phyloP scores from a whole-genome alignment of 2,329 filamentous ascomycete species.

The Bipolaris gigantea region DNA sequence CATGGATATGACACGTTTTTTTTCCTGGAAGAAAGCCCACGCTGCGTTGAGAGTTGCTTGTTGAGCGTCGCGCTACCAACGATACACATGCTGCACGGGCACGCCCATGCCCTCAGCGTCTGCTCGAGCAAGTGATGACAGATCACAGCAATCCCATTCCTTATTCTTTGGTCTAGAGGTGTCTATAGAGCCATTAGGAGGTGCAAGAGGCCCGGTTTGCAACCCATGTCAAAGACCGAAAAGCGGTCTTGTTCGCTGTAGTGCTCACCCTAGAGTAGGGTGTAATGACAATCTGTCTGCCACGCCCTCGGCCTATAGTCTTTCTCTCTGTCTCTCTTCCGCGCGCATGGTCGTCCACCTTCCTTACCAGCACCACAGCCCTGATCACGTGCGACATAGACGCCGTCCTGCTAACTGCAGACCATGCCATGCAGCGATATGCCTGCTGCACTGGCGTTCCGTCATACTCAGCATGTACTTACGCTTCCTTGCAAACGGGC shows the following conservation, averaged over 20 bases:
- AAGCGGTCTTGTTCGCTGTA: conserved; percentile 3
- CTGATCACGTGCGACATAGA: neutral
- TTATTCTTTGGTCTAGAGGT: conserved; percentile 10
- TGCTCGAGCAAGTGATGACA: conserved; percentile 3
- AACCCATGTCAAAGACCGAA: neutral
- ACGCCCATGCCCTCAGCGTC: neutral
- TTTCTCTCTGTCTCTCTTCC: neutral
- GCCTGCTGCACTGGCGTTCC: conserved; percentile 6
- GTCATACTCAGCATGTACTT: conserved; percentile 16
- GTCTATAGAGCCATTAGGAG: neutral
- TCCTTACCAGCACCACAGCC: neutral
- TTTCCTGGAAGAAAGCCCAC: neutral
- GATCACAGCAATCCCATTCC: neutral
- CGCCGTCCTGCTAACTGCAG: conserved; percentile 5
- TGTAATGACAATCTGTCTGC: conserved; percentile 6
- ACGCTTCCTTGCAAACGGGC: conserved; percentile 14
- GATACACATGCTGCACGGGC: neutral
- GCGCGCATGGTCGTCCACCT: neutral
- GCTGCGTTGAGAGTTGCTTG: neutral
- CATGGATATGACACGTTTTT: conserved; percentile 2
- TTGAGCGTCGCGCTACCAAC: conserved; percentile 2
- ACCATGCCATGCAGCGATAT: conserved; percentile 21
- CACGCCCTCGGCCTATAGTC: neutral
- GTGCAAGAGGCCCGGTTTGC: neutral
- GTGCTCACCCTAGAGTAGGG: conserved; percentile 2